Evolutionary conservation across 1,284 basidiomycete species (phyloP).

Genomic region (Takashimella tepidaria): DNA sequence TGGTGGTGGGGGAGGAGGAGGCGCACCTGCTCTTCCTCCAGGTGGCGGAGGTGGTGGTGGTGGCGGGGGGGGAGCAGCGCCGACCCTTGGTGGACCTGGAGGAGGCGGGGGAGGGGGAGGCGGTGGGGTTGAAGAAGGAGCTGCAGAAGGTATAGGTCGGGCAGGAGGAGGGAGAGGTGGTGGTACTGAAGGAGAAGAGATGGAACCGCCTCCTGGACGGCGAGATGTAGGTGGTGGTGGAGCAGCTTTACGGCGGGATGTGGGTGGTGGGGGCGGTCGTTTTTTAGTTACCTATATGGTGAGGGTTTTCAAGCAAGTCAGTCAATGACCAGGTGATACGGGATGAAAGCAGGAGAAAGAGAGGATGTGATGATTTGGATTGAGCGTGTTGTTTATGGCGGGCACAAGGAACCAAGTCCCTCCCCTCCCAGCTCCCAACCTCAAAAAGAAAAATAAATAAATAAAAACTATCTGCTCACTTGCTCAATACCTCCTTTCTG

Average conservation of each 20-base stretch:
- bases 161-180: constrained; percentile 22
- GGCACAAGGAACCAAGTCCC: too few relatives aligned
- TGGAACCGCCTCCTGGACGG: constrained; percentile 10
- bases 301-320: too few relatives aligned
- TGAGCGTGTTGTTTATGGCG: too few relatives aligned
- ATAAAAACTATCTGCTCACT: too few relatives aligned
- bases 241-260: constrained; percentile 5
- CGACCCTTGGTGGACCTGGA: constrained; percentile 12
- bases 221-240: constrained; percentile 44
- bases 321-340: too few relatives aligned
- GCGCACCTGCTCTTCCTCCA: constrained; percentile 73
- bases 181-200: constrained; percentile 16
- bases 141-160: constrained; percentile 10
- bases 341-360: too few relatives aligned
- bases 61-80: constrained; percentile 37
- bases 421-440: too few relatives aligned
- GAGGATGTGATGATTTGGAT: too few relatives aligned
- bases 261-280: constrained; percentile 32
- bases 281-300: neutral
- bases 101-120: constrained; percentile 36
- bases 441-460: too few relatives aligned
- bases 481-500: constrained; percentile 52
- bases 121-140: constrained; percentile 23
- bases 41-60: constrained; percentile 63
- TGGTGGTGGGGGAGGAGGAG: constrained; percentile 68